phyloP scores from a whole-genome alignment of 2,329 filamentous ascomycete species.

The Graphilbum sp. region DNA sequence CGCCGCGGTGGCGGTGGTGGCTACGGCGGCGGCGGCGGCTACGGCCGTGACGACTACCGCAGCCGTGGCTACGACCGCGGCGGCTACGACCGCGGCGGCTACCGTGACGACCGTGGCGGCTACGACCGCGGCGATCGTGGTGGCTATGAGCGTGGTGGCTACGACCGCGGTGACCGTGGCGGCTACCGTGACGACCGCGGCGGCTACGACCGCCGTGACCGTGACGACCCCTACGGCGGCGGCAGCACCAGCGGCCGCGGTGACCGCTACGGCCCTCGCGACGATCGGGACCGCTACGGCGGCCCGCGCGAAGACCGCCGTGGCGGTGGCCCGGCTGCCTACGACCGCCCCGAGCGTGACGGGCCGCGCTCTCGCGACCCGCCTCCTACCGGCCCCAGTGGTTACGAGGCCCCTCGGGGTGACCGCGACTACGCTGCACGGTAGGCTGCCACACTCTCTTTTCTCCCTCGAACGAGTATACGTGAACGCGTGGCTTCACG shows the following conservation, averaged over 20 bases:
- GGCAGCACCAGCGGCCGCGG: slow-evolving; percentile 27
- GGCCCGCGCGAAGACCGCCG: slow-evolving; percentile 17
- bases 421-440: slow-evolving; percentile 25
- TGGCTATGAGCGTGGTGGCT: slow-evolving; percentile 39
- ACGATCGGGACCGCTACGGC: slow-evolving; percentile 27
- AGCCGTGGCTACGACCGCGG: slow-evolving; percentile 25
- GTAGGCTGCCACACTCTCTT: slow-evolving; percentile 11
- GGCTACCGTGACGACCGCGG: slow-evolving; percentile 35
- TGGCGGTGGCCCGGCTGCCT: slow-evolving; percentile 17
- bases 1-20: slow-evolving; percentile 35
- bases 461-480: not conserved
- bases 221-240: slow-evolving; percentile 18
- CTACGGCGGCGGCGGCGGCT: slow-evolving; percentile 31
- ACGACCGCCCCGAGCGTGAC: slow-evolving; percentile 14
- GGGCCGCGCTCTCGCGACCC: slow-evolving; percentile 7
- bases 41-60: slow-evolving; percentile 32
- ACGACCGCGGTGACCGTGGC: slow-evolving; percentile 30
- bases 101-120: slow-evolving; percentile 20
- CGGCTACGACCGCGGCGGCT: slow-evolving; percentile 8
- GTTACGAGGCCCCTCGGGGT: slow-evolving; percentile 26
- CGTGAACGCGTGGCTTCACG: no score
- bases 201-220: slow-evolving; percentile 34
- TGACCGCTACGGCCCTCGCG: slow-evolving; percentile 29
- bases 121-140: slow-evolving; percentile 21
- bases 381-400: slow-evolving; percentile 18